Evolutionary conservation across 495 filamentous ascomycete genomes (phyloP), one percentile per base, ranked within the genome.

Genomic region (Penicillium simplicissimum): DNA sequence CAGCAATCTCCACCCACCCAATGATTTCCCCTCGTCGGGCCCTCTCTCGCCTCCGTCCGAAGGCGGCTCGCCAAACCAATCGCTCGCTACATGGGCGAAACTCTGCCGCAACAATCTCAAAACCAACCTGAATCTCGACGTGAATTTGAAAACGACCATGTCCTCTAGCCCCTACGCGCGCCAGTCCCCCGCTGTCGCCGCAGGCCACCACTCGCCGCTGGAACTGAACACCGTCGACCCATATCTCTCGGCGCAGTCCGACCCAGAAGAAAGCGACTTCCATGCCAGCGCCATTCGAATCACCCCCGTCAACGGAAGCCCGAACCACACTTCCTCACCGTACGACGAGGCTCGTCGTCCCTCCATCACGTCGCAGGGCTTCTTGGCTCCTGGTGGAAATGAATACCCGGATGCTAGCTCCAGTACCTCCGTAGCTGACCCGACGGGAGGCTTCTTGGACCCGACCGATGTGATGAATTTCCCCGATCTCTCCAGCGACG

Each of bases 231-330:
- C 64, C 36, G 61, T 66, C 37, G 76, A 80, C 48, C 74, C 75
- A 25, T 81, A 79, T 62, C 71, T 79, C 8, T 78, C 76, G 5
- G 69, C 74, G 17, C 64, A 71, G 8, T 74, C 71, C 11, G 78
- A 79, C 59, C 76, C 73, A 0, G 78, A 81, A 25, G 74, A 78
- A 64, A 64, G 69, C 8, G 73, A 65, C 17, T 76, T 79, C 35
- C 68, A 69, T 54, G 70, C 71, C n/a, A 62, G 66, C 36, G 74
- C 69, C 0, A 74, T 79, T 57, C 71, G 73, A 42, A 45, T 76
- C 19, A 78, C 76, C 2, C 73, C 75, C 1, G 61, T 65, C 17
- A 62, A 58, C 48, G 58, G 63, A 4, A 67, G 65, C 52, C 69
- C 65, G n/a, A 60, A 61, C 15, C 60, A 62, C 31, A 61, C 59